Conservation (phyloP, 306 rosid species). For the Acmispon strigosus region DNA sequence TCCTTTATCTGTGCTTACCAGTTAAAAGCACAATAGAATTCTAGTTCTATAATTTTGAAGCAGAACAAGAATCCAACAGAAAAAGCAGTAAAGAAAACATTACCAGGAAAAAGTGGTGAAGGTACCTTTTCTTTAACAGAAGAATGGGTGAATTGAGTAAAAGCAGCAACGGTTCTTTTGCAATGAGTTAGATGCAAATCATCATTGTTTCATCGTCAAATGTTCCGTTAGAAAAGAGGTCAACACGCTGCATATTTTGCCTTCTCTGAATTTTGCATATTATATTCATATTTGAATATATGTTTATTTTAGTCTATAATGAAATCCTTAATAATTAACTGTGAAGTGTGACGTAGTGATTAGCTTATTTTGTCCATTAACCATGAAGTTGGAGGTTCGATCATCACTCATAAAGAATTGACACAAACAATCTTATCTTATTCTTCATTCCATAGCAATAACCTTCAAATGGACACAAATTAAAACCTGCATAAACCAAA, state of each 20-base stretch:
- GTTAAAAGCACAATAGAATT: background rate
- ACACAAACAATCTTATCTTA: no score
- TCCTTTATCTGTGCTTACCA: constrained; percentile 2
- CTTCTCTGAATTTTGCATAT: background rate
- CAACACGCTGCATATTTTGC: background rate
- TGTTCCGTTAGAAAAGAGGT: background rate
- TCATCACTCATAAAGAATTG: no score
- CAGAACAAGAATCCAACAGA: background rate
- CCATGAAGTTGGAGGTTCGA: no score
- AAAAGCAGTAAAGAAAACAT: background rate
- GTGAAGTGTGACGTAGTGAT: no score
- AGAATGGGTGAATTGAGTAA: background rate
- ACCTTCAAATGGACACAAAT: no score
- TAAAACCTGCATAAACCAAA: no score
- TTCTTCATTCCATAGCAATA: no score
- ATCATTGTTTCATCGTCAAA: background rate
- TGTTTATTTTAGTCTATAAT: no score
- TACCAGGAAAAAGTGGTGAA: background rate
- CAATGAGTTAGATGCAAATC: background rate
- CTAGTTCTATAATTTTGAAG: background rate
- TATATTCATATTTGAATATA: background rate
- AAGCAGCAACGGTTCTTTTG: background rate
- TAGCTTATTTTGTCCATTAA: no score
- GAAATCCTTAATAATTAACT: no score
- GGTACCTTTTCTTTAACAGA: no score